These are phyloP conservation scores for Singerocomus inundabilis DNA, from an alignment of 1,284 basidiomycete genomes.

Conservation along the genomic window DNA sequence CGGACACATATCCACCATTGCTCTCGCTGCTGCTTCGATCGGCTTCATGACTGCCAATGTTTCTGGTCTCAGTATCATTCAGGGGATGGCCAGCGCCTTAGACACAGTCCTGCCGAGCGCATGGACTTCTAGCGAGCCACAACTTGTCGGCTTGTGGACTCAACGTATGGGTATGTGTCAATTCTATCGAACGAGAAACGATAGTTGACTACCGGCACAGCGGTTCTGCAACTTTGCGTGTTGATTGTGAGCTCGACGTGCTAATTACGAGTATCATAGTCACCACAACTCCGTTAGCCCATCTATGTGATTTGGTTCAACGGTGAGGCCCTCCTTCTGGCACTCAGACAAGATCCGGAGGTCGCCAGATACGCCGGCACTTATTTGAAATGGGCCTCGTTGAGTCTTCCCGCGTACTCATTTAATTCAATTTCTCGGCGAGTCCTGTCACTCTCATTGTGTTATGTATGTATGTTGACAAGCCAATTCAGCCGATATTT, in stretches of 20 bases:
- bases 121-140: conserved; percentile 83
- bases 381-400: conserved; percentile 75
- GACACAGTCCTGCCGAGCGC: conserved; percentile 90
- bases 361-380: conserved; percentile 77
- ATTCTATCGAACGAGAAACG: neutral
- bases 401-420: conserved; percentile 88
- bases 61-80: conserved; percentile 71
- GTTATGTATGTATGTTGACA: conserved; percentile 27
- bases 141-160: conserved; percentile 86
- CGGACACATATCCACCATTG: conserved; percentile 80
- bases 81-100: conserved; percentile 81
- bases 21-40: conserved; percentile 82
- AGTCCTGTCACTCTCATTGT: conserved; percentile 20
- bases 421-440: conserved; percentile 71
- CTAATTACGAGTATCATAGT: neutral
- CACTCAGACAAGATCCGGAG: conserved; percentile 81
- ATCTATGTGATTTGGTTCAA: conserved; percentile 76
- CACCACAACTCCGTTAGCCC: conserved; percentile 44
- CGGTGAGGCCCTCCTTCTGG: conserved; percentile 74
- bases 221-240: conserved; percentile 61
- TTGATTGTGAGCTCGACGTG: conserved; percentile 49
- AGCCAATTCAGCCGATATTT: conserved; percentile 69
- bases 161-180: conserved; percentile 74
- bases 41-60: conserved; percentile 87
- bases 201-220: conserved; percentile 36